Evolutionary conservation across 306 rosid genomes (phyloP).

Genomic region (Vigna hirtella): DNA sequence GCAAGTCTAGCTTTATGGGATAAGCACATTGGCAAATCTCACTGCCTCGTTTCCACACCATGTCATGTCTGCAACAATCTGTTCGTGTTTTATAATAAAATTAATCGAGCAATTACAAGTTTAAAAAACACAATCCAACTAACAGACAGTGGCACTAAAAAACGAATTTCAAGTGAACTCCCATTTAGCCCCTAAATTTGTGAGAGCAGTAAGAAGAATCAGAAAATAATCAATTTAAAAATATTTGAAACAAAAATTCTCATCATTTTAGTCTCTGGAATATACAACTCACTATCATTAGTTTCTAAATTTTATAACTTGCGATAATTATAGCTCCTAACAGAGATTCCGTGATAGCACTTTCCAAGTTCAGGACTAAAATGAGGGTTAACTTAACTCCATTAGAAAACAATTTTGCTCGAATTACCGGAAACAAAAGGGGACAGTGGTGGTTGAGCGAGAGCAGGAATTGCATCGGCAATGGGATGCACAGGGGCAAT

Average conservation of each 20-base stretch:
- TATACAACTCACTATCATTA: background rate
- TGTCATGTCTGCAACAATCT: slow-evolving; percentile 88
- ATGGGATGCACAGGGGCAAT: slow-evolving; percentile 39
- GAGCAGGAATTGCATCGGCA: slow-evolving; percentile 37
- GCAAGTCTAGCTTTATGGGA: slow-evolving; percentile 93
- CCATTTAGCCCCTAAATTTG: background rate
- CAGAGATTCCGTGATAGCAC: background rate
- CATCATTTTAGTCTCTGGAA: background rate
- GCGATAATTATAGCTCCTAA: background rate
- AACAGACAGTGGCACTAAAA: slow-evolving; percentile 1
- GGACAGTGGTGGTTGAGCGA: slow-evolving; percentile 40
- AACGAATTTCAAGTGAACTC: background rate
- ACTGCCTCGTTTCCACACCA: slow-evolving; percentile 77
- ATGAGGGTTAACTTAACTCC: background rate
- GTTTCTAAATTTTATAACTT: background rate
- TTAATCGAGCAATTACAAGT: background rate
- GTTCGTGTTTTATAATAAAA: slow-evolving; percentile 23
- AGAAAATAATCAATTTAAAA: background rate
- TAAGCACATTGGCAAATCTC: slow-evolving; percentile 79
- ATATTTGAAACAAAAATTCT: background rate
- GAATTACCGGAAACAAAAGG: slow-evolving; percentile 39
- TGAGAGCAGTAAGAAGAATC: background rate
- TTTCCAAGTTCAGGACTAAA: background rate
- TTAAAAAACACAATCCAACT: background rate
- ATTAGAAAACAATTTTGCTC: background rate